Base-by-base conservation (phyloP, 192 early-diverging fungal species). In the Allomyces macrogynus region DNA sequence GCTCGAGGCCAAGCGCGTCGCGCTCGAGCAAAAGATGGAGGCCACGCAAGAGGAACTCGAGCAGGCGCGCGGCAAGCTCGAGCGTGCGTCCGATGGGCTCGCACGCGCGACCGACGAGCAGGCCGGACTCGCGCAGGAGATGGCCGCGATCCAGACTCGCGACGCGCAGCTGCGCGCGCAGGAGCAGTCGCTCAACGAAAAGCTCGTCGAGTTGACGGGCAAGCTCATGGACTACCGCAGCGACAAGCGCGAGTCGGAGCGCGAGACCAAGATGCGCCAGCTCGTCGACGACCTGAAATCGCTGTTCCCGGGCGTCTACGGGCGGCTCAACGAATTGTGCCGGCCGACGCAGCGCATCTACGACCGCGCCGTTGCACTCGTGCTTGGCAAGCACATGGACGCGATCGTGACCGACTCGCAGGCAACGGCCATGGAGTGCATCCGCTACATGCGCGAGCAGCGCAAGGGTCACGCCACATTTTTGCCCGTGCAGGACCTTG, bases 391-490 rank as follows among this genome's bases (percentile, higher is more conserved):
- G 40, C 87, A 95, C 66, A 79, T 95, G 76, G 97, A 99, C 66
- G 82, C 97, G 5, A 87, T 99, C 66, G 86, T 97, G 4, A 95
- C 97, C 3, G 95, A 97, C 66, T 82, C 79, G 57, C 83, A 97
- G 74, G 80, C 85, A 70, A 95, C 86, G 0, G 97, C 92, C 7
- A 87, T 95, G 60, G 92, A 97, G 65, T 99, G 97, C 69, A 97
- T 99, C 67, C 81, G 87, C 74, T 90, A 93, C 64, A 78, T 99
- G 76, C 77, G 87, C 65, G 93, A 97, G 70, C 91, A 96, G 75
- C 84, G 92, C 18, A 74, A 81, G 0, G 97, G 94, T 1, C 86
- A 89, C 66, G 90, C 89, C 0, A 94, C 92, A 0, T 99, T 99
- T 72, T 72, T 99, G 63, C 97, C 97, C 0, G 76, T 99, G 24